phyloP scores from a whole-genome alignment of 108 stramenopile species.

The Chaetoceros tenuissimus region DNA sequence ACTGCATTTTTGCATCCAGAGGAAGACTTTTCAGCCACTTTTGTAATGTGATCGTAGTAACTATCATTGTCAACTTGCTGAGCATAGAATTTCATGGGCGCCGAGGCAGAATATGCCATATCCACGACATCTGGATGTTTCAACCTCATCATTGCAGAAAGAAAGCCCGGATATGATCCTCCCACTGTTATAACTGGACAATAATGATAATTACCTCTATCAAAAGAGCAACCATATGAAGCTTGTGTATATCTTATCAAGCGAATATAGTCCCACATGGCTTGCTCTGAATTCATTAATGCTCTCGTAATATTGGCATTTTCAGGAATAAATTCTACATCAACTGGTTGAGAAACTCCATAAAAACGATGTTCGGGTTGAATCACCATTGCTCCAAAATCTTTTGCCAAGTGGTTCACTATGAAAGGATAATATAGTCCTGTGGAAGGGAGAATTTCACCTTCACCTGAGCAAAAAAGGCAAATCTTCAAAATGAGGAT shows the following conservation, averaged over 20 bases:
- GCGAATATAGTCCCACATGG: constrained; percentile 20
- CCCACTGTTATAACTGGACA: constrained; percentile 76
- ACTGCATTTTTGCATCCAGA: constrained; percentile 47
- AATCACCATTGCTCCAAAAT: constrained; percentile 57
- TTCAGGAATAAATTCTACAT: not conserved
- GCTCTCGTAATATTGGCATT: not conserved
- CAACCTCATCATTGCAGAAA: constrained; percentile 59
- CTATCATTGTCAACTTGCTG: constrained; percentile 36
- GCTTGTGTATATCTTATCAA: constrained; percentile 9
- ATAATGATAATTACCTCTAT: constrained; percentile 24
- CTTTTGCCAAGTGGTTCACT: constrained; percentile 39
- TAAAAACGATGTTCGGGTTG: constrained; percentile 82
- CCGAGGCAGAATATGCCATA: constrained; percentile 51
- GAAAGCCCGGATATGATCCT: constrained; percentile 69
- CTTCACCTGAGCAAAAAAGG: no score
- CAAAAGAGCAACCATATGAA: constrained; percentile 5
- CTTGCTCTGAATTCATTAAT: constrained; percentile 40
- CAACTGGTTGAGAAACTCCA: constrained; percentile 52
- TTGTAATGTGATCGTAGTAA: constrained; percentile 60
- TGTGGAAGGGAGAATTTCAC: constrained; percentile 18
- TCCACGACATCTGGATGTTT: constrained; percentile 56
- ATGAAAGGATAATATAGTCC: constrained; percentile 72
- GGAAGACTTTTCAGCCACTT: constrained; percentile 43
- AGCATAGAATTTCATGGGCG: constrained; percentile 58
- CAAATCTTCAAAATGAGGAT: no score